Evolutionary conservation across 257 asterid genomes (phyloP).

Genomic region (Echium plantagineum): DNA sequence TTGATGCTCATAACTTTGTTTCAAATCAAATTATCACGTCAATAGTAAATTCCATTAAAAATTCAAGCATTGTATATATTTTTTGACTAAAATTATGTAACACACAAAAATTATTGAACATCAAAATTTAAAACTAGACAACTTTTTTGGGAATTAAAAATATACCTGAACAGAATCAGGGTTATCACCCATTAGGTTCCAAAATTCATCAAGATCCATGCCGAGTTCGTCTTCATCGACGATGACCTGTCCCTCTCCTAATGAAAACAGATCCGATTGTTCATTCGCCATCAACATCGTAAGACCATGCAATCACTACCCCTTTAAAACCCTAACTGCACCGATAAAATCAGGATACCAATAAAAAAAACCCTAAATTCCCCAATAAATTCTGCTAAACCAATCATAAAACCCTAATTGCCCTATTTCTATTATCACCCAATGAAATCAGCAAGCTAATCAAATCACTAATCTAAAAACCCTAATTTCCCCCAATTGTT

Average conservation of each 20-base stretch:
- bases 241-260: constrained; percentile 20
- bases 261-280: constrained; percentile 9
- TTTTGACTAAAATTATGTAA: no score
- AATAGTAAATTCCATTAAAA: no score
- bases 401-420: constrained; percentile 21
- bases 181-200: constrained; percentile 21
- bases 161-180: constrained; percentile 24
- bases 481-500: neutral
- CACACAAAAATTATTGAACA: no score
- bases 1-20: no score
- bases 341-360: no score
- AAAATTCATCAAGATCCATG: constrained; percentile 34
- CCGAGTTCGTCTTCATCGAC: constrained; percentile 24
- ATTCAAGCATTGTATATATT: no score
- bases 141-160: neutral
- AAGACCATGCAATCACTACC: neutral
- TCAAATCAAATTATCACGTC: no score
- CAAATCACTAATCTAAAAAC: neutral
- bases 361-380: no score
- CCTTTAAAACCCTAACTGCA: no score
- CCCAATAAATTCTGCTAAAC: no score
- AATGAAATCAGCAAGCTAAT: neutral
- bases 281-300: constrained; percentile 53
- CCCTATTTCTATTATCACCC: constrained; percentile 16
- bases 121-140: neutral